phyloP scores from a whole-genome alignment of 1,139 yeast species.

The Candida glucosophila region DNA sequence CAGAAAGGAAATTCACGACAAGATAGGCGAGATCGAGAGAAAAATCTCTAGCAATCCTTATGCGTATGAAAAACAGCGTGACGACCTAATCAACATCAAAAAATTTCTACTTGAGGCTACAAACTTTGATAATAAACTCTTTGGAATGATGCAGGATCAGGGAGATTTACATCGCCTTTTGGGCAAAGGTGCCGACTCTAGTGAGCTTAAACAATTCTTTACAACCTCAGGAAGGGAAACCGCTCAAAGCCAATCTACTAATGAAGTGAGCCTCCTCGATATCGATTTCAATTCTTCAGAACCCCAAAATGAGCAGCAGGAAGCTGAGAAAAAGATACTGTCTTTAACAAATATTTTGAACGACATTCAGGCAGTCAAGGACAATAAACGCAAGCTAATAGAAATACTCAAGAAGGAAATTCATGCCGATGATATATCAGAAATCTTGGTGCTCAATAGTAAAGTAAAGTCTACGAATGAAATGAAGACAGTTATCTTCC shows the following conservation, averaged over 20 bases:
- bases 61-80: constrained; percentile 19
- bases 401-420: constrained; percentile 61
- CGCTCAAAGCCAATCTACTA: constrained; percentile 5
- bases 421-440: constrained; percentile 81
- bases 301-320: constrained; percentile 12
- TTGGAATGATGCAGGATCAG: constrained; percentile 22
- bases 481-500: constrained; percentile 51
- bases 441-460: constrained; percentile 61
- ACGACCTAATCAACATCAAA: constrained; percentile 50
- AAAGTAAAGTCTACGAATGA: constrained; percentile 49
- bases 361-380: constrained; percentile 35
- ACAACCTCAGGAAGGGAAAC: constrained; percentile 5
- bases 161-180: constrained; percentile 18
- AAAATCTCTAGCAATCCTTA: constrained; percentile 6
- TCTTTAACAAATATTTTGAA: constrained; percentile 39
- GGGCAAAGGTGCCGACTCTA: constrained; percentile 25
- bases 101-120: constrained; percentile 64
- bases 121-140: constrained; percentile 53
- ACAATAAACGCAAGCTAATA: constrained; percentile 54
- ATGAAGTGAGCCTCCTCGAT: constrained; percentile 49
- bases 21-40: constrained; percentile 32
- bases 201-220: constrained; percentile 24
- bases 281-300: constrained; percentile 37
- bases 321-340: constrained; percentile 21
- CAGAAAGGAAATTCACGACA: constrained; percentile 33